Conservation (phyloP, 1,284 basidiomycete genomes). For the Phellinidium pouzarii region DNA sequence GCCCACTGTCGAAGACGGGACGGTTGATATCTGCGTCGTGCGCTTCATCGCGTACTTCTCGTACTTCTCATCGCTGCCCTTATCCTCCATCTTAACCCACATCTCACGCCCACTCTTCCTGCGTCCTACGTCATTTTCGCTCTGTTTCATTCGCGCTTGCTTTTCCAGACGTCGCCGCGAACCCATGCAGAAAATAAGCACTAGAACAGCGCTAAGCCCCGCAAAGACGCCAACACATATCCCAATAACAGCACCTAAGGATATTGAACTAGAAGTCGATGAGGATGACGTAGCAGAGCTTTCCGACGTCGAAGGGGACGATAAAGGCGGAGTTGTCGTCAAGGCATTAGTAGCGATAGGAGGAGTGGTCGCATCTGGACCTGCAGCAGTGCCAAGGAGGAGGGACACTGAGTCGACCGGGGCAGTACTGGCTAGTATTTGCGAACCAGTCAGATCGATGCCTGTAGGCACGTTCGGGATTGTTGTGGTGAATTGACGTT, state of each 20-base stretch:
- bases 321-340: background rate
- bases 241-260: slow-evolving; percentile 17
- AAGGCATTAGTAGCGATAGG: background rate
- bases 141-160: background rate
- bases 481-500: background rate
- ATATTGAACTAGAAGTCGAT: slow-evolving; percentile 9
- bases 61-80: slow-evolving; percentile 9
- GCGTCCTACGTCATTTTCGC: slow-evolving; percentile 6
- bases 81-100: slow-evolving; percentile 19
- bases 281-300: background rate
- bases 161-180: background rate
- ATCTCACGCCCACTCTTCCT: slow-evolving; percentile 16
- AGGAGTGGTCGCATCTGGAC: too few relatives aligned
- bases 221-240: slow-evolving; percentile 18
- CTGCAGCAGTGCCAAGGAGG: too few relatives aligned
- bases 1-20: slow-evolving; percentile 1
- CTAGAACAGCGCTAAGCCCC: slow-evolving; percentile 3
- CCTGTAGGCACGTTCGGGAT: slow-evolving; percentile 2
- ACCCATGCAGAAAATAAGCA: slow-evolving; percentile 5
- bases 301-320: slow-evolving; percentile 2
- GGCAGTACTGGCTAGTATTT: background rate
- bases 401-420: too few relatives aligned
- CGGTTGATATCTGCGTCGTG: background rate
- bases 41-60: slow-evolving; percentile 18
- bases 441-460: background rate